A percentile compares a stretch with the other conserved stretches of the same genome.
Evolutionary conservation across 768 basidiomycete genomes (phyloP).

Genomic region (Amyloporia xantha): DNA sequence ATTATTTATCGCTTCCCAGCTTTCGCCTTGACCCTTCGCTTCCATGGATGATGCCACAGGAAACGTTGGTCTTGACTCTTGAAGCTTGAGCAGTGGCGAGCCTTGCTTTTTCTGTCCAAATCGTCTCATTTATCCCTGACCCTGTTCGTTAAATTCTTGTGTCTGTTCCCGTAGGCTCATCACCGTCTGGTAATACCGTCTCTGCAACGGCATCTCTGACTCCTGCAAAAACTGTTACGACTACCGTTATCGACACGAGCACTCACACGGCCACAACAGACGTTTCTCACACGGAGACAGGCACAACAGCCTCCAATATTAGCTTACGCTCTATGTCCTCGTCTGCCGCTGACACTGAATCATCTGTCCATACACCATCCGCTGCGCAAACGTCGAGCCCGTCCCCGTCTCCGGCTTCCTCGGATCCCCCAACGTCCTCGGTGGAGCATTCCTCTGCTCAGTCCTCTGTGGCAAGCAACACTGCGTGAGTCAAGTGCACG

Average conservation of each 20-base stretch:
- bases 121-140: too few relatives aligned
- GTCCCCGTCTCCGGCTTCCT: not conserved
- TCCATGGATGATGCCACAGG: too few relatives aligned
- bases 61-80: too few relatives aligned
- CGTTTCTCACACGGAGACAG: not conserved
- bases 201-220: not conserved
- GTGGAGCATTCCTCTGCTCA: not conserved
- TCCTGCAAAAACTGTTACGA: too few relatives aligned
- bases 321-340: slow-evolving; percentile 5
- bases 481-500: not conserved
- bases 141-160: too few relatives aligned
- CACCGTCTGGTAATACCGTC: too few relatives aligned
- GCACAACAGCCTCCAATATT: not conserved
- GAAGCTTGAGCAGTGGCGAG: too few relatives aligned
- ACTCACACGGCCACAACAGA: not conserved
- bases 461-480: not conserved
- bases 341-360: not conserved
- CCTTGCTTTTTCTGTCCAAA: too few relatives aligned
- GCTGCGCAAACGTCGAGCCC: not conserved
- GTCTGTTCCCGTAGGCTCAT: too few relatives aligned
- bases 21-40: too few relatives aligned
- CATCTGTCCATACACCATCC: not conserved
- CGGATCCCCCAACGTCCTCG: not conserved
- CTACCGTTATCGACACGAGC: too few relatives aligned
- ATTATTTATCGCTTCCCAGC: too few relatives aligned